Evolutionary conservation across 2,329 filamentous ascomycete species (phyloP).

Genomic region (Clathrospora elynae): DNA sequence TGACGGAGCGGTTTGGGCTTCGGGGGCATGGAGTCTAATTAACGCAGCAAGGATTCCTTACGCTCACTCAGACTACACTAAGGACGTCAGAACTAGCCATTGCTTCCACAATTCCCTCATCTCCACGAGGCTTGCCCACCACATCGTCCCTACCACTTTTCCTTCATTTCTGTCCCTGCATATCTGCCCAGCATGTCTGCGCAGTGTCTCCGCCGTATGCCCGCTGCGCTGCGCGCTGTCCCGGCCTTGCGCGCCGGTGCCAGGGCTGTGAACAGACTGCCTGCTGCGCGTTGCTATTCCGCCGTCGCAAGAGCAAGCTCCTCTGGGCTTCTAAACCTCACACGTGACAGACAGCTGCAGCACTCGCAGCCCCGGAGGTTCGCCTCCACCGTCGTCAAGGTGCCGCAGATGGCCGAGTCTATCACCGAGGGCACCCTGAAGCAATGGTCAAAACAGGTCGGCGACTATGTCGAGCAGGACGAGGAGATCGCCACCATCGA

Average conservation of each 20-base stretch:
- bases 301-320: conserved; percentile 42
- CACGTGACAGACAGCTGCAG: conserved; percentile 40
- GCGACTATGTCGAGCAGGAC: conserved; percentile 92
- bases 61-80: too few relatives aligned
- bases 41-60: too few relatives aligned
- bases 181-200: conserved; percentile 40
- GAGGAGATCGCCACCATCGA: conserved; percentile 99
- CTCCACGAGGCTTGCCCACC: too few relatives aligned
- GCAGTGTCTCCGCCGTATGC: conserved; percentile 48
- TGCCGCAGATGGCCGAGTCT: conserved; percentile 97
- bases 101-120: conserved; percentile 47
- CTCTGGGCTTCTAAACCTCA: conserved; percentile 41
- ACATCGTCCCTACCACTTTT: conserved; percentile 9
- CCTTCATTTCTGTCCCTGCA: conserved; percentile 15
- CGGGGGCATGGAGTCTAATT: conserved; percentile 37
- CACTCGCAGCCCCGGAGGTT: conserved; percentile 44
- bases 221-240: conserved; percentile 36
- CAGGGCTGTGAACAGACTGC: conserved; percentile 29
- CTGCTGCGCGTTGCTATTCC: conserved; percentile 42
- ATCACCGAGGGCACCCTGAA: conserved; percentile 97
- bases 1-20: conserved; percentile 30
- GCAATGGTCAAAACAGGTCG: conserved; percentile 90
- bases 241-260: conserved; percentile 39
- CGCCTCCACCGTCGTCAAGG: conserved; percentile 87
- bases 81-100: conserved; percentile 36